These are phyloP conservation scores for Triangularia verruculosa DNA, from an alignment of 2,329 filamentous ascomycete genomes.

Conservation along the genomic window DNA sequence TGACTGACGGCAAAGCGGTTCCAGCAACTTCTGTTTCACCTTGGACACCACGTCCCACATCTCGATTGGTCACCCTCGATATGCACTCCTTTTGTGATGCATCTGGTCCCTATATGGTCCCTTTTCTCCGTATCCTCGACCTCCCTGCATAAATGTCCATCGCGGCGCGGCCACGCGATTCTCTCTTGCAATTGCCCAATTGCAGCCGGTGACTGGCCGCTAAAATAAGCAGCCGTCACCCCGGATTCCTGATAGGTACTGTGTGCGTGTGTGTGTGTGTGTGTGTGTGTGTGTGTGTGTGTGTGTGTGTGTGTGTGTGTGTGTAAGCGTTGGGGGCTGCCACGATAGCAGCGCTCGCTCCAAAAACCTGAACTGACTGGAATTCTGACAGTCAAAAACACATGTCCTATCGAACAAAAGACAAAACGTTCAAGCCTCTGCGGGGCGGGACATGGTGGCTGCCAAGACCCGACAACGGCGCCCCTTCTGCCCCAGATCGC, in stretches of 20 bases:
- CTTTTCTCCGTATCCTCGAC: slow-evolving; percentile 20
- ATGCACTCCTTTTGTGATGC: slow-evolving; percentile 42
- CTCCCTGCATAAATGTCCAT: slow-evolving; percentile 13
- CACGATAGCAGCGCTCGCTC: slow-evolving; percentile 1
- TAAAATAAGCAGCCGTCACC: slow-evolving; percentile 22
- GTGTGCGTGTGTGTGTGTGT: no score
- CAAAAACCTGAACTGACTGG: background rate
- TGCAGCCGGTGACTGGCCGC: slow-evolving; percentile 14
- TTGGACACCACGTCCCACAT: slow-evolving; percentile 5
- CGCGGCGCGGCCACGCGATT: slow-evolving; percentile 17
- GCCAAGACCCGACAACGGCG: background rate
- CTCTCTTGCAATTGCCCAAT: slow-evolving; percentile 7
- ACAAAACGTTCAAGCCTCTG: background rate
- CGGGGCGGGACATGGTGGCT: background rate
- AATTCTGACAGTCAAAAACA: background rate
- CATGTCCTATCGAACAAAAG: no score
- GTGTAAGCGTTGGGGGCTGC: slow-evolving; percentile 4
- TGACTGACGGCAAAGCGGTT: slow-evolving; percentile 22
- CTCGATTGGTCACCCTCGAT: slow-evolving; percentile 30
- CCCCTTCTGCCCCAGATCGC: background rate
- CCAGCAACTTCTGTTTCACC: slow-evolving; percentile 34
- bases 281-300: no score
- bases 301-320: no score
- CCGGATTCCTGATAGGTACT: background rate
- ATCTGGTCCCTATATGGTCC: slow-evolving; percentile 30